Percentiles rank a stretch among this genome's conserved stretches.
Conservation (phyloP, 768 basidiomycete genomes). For the Lyophyllum atratum region DNA sequence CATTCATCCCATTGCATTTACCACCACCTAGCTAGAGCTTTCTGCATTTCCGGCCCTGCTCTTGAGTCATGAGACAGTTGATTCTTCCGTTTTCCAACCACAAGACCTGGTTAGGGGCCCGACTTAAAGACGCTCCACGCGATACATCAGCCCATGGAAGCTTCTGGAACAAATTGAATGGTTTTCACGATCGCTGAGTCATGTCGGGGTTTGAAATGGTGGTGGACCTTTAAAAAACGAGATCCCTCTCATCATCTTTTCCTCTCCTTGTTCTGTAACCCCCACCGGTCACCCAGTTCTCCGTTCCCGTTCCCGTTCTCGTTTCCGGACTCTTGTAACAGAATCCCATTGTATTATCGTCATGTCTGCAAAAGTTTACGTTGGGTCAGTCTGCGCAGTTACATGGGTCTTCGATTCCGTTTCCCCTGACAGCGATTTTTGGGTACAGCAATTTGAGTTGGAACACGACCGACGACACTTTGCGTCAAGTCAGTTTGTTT, state of each 20-base stretch:
- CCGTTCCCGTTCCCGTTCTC: slow-evolving; percentile 58
- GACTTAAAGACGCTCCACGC: slow-evolving; percentile 1
- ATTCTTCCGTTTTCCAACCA: slow-evolving; percentile 1
- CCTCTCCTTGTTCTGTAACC: slow-evolving; percentile 47
- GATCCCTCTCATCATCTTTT: slow-evolving; percentile 27
- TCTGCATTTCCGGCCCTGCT: not conserved
- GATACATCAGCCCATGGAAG: slow-evolving; percentile 7
- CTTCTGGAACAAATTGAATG: slow-evolving; percentile 7
- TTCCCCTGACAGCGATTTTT: slow-evolving; percentile 61
- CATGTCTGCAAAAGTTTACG: slow-evolving; percentile 88
- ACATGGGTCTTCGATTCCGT: slow-evolving; percentile 46
- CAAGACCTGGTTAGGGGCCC: slow-evolving; percentile 7
- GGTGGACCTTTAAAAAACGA: slow-evolving; percentile 41
- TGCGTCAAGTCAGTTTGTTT: slow-evolving; percentile 82
- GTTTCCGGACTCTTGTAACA: slow-evolving; percentile 54
- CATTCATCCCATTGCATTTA: slow-evolving; percentile 1
- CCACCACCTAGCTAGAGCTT: slow-evolving; percentile 1
- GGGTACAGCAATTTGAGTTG: slow-evolving; percentile 89
- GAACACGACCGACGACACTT: slow-evolving; percentile 92
- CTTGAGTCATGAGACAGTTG: slow-evolving; percentile 11
- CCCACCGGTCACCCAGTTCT: slow-evolving; percentile 48
- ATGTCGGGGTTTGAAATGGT: slow-evolving; percentile 52
- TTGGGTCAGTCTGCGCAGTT: slow-evolving; percentile 85
- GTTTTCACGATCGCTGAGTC: slow-evolving; percentile 17
- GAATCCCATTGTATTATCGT: slow-evolving; percentile 59